A percentile compares a stretch with the other conserved stretches of the same genome.
Evolutionary conservation across 495 filamentous ascomycete genomes (phyloP).

Genomic region (Polyplosphaeria fusca): DNA sequence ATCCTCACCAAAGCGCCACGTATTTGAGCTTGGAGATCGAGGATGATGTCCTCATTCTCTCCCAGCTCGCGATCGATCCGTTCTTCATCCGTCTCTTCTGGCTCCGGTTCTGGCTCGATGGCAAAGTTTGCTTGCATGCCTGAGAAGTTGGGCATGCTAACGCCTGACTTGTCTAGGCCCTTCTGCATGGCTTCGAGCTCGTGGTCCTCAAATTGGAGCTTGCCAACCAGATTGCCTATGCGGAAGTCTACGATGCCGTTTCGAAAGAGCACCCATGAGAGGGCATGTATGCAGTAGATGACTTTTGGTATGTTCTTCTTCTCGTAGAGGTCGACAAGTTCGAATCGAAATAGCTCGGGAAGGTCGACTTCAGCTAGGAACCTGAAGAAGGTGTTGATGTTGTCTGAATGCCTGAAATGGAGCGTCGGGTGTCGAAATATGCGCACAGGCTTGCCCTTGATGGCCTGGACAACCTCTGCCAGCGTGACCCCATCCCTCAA

Average conservation of each 20-base stretch:
- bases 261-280: slow-evolving; percentile 92
- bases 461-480: slow-evolving; percentile 90
- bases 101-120: slow-evolving; percentile 61
- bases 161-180: slow-evolving; percentile 88
- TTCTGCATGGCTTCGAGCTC: slow-evolving; percentile 96
- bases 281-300: slow-evolving; percentile 96
- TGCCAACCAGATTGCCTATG: slow-evolving; percentile 97
- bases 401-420: slow-evolving; percentile 95
- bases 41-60: slow-evolving; percentile 66
- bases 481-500: slow-evolving; percentile 90
- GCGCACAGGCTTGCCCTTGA: slow-evolving; percentile 67
- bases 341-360: slow-evolving; percentile 97
- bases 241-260: slow-evolving; percentile 92
- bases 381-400: slow-evolving; percentile 89
- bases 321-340: slow-evolving; percentile 96
- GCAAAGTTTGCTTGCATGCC: slow-evolving; percentile 96
- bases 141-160: slow-evolving; percentile 95
- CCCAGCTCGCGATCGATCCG: slow-evolving; percentile 78
- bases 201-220: slow-evolving; percentile 95
- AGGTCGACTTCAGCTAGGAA: slow-evolving; percentile 91
- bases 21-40: slow-evolving; percentile 84
- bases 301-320: slow-evolving; percentile 99
- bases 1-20: slow-evolving; percentile 75
- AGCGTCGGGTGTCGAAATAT: slow-evolving; percentile 83
- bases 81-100: slow-evolving; percentile 85